phyloP scores from a whole-genome alignment of 805 yeast species.

The Kurtzmaniella fragi region DNA sequence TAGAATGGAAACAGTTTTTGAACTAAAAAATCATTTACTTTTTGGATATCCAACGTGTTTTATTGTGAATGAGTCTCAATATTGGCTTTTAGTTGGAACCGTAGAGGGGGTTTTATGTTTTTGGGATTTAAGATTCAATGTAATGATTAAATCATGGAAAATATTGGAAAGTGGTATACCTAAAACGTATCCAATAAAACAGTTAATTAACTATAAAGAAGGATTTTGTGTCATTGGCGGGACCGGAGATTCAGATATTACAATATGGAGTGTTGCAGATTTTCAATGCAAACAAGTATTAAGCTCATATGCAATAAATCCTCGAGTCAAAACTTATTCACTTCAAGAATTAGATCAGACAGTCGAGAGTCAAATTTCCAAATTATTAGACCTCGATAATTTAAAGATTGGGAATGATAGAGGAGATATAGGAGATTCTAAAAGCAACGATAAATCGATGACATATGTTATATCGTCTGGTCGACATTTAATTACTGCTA shows the following conservation, averaged over 20 bases:
- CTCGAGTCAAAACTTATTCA: constrained; percentile 18
- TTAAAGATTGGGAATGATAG: constrained; percentile 10
- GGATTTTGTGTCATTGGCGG: constrained; percentile 63
- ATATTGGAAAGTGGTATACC: constrained; percentile 40
- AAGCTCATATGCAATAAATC: constrained; percentile 13
- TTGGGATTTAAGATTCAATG: constrained; percentile 75
- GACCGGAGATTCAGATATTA: constrained; percentile 49
- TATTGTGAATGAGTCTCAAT: constrained; percentile 44
- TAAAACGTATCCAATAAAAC: neutral
- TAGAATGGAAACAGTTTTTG: constrained; percentile 39
- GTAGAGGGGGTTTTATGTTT: constrained; percentile 65
- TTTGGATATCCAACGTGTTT: constrained; percentile 67
- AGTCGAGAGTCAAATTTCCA: constrained; percentile 12
- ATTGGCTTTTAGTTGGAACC: constrained; percentile 76
- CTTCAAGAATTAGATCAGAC: constrained; percentile 16
- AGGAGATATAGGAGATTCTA: constrained; percentile 5
- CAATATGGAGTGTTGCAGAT: constrained; percentile 72
- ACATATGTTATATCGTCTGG: neutral
- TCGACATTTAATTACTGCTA: constrained; percentile 18
- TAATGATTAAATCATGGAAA: constrained; percentile 58
- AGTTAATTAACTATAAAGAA: constrained; percentile 1
- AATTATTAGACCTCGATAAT: constrained; percentile 7
- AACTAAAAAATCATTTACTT: constrained; percentile 48
- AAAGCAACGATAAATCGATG: neutral
- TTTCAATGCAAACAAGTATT: constrained; percentile 46